Conservation (phyloP, 2,329 filamentous ascomycete genomes). For the Berkeleyomyces rouxiae region DNA sequence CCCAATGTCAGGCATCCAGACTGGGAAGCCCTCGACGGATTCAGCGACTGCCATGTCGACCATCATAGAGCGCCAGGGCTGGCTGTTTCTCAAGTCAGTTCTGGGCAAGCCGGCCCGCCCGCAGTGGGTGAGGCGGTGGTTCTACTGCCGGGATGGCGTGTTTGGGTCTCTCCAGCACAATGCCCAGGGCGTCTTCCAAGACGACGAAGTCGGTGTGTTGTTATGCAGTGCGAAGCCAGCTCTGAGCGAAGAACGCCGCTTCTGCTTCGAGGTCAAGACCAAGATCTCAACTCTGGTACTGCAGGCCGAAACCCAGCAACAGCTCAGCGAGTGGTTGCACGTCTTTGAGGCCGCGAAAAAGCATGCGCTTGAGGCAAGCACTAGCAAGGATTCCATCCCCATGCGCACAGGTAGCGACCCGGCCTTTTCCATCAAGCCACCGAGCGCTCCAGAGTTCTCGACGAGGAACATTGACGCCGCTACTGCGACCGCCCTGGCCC, state of each 20-base stretch:
- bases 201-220: constrained; percentile 86
- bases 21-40: constrained; percentile 17
- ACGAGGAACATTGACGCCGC: constrained; percentile 59
- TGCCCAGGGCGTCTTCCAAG: constrained; percentile 75
- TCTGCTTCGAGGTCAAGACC: constrained; percentile 97
- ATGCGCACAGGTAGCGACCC: constrained; percentile 42
- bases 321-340: constrained; percentile 88
- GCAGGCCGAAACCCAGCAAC: constrained; percentile 80
- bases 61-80: constrained; percentile 73
- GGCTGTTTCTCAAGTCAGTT: constrained; percentile 70
- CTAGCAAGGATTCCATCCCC: constrained; percentile 32
- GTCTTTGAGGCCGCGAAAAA: constrained; percentile 91
- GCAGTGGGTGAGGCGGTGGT: constrained; percentile 86
- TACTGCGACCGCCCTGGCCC: constrained; percentile 23
- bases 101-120: constrained; percentile 79
- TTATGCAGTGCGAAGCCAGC: constrained; percentile 86
- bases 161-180: constrained; percentile 89
- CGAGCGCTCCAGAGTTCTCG: constrained; percentile 78
- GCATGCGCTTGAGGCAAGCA: constrained; percentile 64
- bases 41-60: constrained; percentile 20
- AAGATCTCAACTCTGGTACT: constrained; percentile 81
- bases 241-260: constrained; percentile 80
- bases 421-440: constrained; percentile 83
- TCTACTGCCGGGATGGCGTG: constrained; percentile 86
- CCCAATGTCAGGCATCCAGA: constrained; percentile 36